phyloP scores from a whole-genome alignment of 164 flowering plant genomes.

The Aristolochia fimbriata region DNA sequence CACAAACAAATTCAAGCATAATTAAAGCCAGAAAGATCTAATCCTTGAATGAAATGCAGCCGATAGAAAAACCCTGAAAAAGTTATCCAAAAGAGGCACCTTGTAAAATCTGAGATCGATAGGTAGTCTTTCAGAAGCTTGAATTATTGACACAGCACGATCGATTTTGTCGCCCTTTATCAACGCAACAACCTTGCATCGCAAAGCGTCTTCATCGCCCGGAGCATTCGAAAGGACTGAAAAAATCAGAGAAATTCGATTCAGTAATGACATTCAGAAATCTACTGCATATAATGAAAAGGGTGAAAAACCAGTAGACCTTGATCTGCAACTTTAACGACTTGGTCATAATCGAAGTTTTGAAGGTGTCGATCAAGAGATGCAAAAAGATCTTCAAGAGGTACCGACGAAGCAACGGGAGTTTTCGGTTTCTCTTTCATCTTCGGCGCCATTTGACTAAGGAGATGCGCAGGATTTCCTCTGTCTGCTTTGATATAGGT shows the following conservation, averaged over 20 bases:
- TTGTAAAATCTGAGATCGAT: conserved; percentile 54
- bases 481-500: background rate
- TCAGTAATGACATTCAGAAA: background rate
- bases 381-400: conserved; percentile 84
- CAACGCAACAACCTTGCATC: conserved; percentile 78
- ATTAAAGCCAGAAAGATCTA: too few relatives aligned
- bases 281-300: background rate
- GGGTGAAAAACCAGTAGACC: conserved; percentile 21
- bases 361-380: conserved; percentile 61
- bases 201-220: conserved; percentile 76
- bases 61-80: background rate
- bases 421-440: conserved; percentile 28
- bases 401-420: conserved; percentile 31
- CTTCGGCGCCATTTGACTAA: conserved; percentile 63
- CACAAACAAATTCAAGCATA: background rate
- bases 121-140: conserved; percentile 25
- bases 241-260: background rate
- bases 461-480: background rate
- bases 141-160: conserved; percentile 48
- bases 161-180: conserved; percentile 56
- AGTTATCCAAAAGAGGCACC: conserved; percentile 23
- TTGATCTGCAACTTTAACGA: conserved; percentile 81
- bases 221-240: conserved; percentile 62
- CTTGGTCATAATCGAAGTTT: conserved; percentile 50
- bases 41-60: background rate